A percentile compares a stretch with the other conserved stretches of the same genome.
Conservation (phyloP, 352 stramenopile genomes). For the Blastocystis sp. region DNA sequence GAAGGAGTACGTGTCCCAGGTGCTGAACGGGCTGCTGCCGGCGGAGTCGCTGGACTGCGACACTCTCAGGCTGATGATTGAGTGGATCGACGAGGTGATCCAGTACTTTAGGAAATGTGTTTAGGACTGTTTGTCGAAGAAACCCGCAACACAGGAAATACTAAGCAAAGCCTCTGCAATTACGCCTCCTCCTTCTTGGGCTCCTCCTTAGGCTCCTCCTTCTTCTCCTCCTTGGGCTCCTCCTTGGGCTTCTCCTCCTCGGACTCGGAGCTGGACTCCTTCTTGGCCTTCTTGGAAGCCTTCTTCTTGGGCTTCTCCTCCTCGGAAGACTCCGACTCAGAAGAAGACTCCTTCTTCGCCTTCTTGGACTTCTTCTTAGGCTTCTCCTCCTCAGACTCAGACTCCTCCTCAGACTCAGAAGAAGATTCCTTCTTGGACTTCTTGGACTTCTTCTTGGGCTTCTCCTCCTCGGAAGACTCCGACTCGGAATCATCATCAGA, state of each 20-base stretch:
- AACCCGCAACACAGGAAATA: background rate
- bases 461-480: conserved; percentile 36
- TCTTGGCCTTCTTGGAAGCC: background rate
- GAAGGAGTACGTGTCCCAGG: background rate
- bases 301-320: conserved; percentile 66
- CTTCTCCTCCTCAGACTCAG: background rate
- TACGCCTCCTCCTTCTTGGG: conserved; percentile 24
- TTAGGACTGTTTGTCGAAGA: background rate
- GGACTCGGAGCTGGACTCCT: conserved; percentile 1
- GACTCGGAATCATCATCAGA: conserved; percentile 14
- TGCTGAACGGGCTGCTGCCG: background rate
- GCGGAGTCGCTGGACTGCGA: background rate
- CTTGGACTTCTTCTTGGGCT: conserved; percentile 67
- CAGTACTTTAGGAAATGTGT: background rate
- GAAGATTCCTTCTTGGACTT: background rate
- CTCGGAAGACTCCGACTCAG: conserved; percentile 20
- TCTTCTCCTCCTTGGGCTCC: background rate
- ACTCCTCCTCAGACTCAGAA: background rate
- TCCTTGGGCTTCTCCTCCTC: background rate
- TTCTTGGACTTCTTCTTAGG: background rate
- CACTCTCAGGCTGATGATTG: background rate
- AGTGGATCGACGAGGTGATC: background rate
- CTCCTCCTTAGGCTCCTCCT: background rate
- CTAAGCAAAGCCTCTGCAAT: background rate
- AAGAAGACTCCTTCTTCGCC: too few relatives aligned